Base-by-base conservation (phyloP, 768 basidiomycete species). In the Tephrocybe sp. region DNA sequence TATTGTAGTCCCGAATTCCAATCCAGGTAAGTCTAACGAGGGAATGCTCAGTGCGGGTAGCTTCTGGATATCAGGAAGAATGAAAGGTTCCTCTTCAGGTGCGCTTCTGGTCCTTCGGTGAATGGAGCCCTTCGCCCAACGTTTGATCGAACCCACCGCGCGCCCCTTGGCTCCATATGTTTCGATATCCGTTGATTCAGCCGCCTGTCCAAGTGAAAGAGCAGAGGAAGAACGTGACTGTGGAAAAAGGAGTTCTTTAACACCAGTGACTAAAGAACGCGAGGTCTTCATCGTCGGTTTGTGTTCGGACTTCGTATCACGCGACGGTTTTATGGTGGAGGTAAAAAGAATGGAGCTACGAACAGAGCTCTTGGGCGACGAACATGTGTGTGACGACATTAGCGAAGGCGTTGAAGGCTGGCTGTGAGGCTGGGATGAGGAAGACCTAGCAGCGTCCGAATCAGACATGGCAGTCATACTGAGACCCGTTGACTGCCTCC, bases 221-320 rank as follows among this genome's bases (percentile, higher is more conserved):
- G 78, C 70, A 13, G 78, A 74, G 12, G 60, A 49, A 4, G 79
- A 64, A 1, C 75, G 77, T 43, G 79, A 69, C 22, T 71, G 65
- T 57, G 88, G 85, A 45, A 51, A 51, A 13, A 51, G 44, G n/a
- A 88, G 69, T 16, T 72, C 79, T 56, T 74, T 78, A 48, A 87
- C 79, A 56, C 81, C 84, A 54, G 76, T 80, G 40, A 82, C 77
- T 64, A 88, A 73, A 12, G 80, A 83, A 22, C 76, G 64, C 54
- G 60, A 42, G 58, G 63, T 50, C 65, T 71, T 45, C 59, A 60
- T 49, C 38, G 69, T 30, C 45, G 59, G 29, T 53, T 55, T 42
- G 47, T 57, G 47, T 44, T 58, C 53, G 13, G 54, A 11, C 56
- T 50, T 33, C 52, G 38, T 47, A 30, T 58, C 33, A 42, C 29